Percentiles rank a stretch among this genome's conserved stretches.
Evolutionary conservation across 768 basidiomycete species (phyloP).

Genomic region (Termitomyces titanicus): DNA sequence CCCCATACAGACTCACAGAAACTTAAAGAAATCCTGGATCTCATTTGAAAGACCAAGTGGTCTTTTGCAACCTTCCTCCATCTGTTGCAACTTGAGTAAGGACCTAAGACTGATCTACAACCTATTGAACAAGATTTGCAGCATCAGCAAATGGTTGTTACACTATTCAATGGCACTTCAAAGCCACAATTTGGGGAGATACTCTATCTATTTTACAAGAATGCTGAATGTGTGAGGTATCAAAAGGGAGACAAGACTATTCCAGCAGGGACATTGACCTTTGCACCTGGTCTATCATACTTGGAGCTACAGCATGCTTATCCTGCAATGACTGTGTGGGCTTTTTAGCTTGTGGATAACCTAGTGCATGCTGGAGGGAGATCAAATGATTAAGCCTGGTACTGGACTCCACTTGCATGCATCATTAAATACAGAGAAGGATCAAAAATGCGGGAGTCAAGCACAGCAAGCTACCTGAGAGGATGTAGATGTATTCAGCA

Average conservation of each 20-base stretch:
- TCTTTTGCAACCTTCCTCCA: not conserved
- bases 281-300: not conserved
- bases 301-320: conserved; percentile 6
- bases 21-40: not conserved
- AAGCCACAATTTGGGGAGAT: conserved; percentile 12
- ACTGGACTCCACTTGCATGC: conserved; percentile 11
- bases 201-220: conserved; percentile 5
- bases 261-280: not conserved
- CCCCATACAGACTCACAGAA: not conserved
- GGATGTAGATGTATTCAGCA: conserved; percentile 8
- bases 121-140: not conserved
- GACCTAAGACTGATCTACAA: too few relatives aligned
- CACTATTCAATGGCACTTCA: conserved; percentile 10
- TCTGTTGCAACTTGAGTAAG: not conserved
- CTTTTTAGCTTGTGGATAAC: conserved; percentile 3
- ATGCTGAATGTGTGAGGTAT: conserved; percentile 2
- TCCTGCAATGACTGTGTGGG: conserved; percentile 12
- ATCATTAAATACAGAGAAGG: not conserved
- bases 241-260: conserved; percentile 3
- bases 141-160: not conserved
- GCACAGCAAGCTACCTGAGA: conserved; percentile 7
- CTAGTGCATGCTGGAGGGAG: conserved; percentile 6
- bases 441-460: not conserved
- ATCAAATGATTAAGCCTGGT: conserved; percentile 3
- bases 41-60: not conserved